Percentiles rank a stretch among this genome's conserved stretches.
Conservation (phyloP, 2,329 filamentous ascomycete genomes). For the Westerdykella aurantiaca region DNA sequence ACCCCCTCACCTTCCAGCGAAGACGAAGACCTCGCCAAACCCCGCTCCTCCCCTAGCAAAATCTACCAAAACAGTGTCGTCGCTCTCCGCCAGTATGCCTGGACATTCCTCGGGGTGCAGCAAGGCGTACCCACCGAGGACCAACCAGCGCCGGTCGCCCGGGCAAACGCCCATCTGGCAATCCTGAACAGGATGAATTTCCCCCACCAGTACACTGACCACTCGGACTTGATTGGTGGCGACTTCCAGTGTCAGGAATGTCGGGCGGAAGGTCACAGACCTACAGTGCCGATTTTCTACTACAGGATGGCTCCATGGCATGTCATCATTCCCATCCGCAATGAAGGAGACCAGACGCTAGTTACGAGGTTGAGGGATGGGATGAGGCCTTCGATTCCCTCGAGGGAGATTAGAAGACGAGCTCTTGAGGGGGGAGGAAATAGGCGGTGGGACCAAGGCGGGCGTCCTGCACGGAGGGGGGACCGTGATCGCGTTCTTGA, state of each 20-base stretch:
- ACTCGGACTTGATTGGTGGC: constrained; percentile 1
- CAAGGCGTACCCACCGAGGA: too few species aligned
- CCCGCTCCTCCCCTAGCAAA: too few species aligned
- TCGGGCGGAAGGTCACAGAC: neutral
- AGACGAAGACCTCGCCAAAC: neutral
- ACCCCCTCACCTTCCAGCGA: neutral
- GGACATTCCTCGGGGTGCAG: too few species aligned
- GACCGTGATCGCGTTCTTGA: neutral
- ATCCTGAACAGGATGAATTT: neutral
- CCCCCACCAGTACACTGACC: neutral
- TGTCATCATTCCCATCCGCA: constrained; percentile 4
- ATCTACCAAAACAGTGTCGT: too few species aligned
- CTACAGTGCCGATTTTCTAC: neutral
- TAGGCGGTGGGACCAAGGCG: too few species aligned
- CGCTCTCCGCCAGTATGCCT: too few species aligned
- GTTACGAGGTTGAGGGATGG: constrained; percentile 7
- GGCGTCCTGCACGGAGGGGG: too few species aligned
- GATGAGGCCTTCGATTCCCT: neutral
- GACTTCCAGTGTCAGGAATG: constrained; percentile 7
- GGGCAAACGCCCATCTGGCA: too few species aligned
- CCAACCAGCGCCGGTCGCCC: too few species aligned
- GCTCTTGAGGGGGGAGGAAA: too few species aligned
- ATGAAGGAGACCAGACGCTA: constrained; percentile 2
- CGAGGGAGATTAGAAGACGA: too few species aligned
- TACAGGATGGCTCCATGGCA: constrained; percentile 1